A percentile compares a stretch with the other conserved stretches of the same genome.
Conservation (phyloP, 371 early-diverging fungal species). For the Rhizomucor pusillus region DNA sequence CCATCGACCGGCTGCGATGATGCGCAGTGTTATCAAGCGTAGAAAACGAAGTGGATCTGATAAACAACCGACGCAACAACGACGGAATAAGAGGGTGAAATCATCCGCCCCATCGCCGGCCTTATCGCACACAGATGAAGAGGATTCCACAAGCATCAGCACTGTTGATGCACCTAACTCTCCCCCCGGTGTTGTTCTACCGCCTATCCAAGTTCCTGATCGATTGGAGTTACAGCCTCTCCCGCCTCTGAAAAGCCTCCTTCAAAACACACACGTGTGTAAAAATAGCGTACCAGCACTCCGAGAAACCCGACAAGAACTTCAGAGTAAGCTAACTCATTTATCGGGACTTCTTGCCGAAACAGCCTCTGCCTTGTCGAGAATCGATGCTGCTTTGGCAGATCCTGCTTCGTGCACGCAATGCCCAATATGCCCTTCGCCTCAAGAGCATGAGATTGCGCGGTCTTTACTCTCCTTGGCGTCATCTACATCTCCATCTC, state of each 20-base stretch:
- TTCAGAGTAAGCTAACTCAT: conserved; percentile 54
- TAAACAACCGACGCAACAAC: neutral
- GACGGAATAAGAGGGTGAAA: neutral
- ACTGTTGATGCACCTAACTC: neutral
- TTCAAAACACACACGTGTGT: conserved; percentile 3
- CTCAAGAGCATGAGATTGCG: conserved; percentile 22
- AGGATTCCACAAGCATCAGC: neutral
- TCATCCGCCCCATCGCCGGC: neutral
- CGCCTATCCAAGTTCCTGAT: conserved; percentile 11
- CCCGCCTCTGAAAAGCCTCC: conserved; percentile 1
- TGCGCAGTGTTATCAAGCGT: conserved; percentile 55
- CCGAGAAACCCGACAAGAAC: conserved; percentile 47
- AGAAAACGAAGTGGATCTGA: conserved; percentile 39
- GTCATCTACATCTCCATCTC: conserved; percentile 12
- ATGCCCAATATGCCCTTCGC: conserved; percentile 13
- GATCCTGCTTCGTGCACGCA: conserved; percentile 7
- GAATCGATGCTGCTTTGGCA: conserved; percentile 49
- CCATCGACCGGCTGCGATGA: conserved; percentile 58
- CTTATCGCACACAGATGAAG: conserved; percentile 7
- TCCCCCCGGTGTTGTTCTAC: conserved; percentile 10
- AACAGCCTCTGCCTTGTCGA: conserved; percentile 50
- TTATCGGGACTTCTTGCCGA: conserved; percentile 50
- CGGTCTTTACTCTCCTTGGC: conserved; percentile 23
- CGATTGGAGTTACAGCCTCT: neutral
- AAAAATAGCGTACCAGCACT: conserved; percentile 13